Conservation (phyloP, 2,329 filamentous ascomycete species). For the Chaetomium olivaceum region DNA sequence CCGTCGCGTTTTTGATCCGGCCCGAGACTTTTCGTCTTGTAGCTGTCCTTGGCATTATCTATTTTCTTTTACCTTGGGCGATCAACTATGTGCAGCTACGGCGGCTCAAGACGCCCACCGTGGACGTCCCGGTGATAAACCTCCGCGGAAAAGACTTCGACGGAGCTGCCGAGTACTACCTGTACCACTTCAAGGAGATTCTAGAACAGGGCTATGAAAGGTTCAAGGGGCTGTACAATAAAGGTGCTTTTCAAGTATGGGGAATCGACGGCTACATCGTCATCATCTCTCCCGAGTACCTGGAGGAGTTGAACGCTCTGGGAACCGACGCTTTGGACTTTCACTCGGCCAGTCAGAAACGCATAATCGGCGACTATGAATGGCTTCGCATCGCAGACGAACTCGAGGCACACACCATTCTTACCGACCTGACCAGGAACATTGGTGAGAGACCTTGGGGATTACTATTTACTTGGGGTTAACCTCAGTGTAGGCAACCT, state of each 20-base stretch:
- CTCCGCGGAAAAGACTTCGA: neutral
- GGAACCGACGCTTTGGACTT: neutral
- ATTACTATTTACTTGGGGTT: neutral
- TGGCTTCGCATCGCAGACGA: neutral
- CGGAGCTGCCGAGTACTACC: neutral
- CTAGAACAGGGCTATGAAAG: neutral
- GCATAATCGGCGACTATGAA: neutral
- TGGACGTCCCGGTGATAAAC: neutral
- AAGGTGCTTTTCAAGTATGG: neutral
- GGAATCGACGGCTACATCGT: neutral
- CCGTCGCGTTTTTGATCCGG: neutral
- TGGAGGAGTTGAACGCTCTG: neutral
- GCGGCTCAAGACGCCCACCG: neutral
- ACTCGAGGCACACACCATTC: neutral
- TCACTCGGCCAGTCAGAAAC: neutral
- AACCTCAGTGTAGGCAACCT: neutral
- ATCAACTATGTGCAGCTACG: neutral
- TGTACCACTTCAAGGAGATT: slow-evolving; percentile 3
- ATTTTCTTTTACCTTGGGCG: neutral
- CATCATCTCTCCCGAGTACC: neutral
- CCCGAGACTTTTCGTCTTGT: neutral
- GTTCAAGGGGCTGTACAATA: neutral
- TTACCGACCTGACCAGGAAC: neutral
- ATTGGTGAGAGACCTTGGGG: neutral
- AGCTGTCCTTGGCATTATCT: neutral